Percentiles rank a stretch among this genome's conserved stretches.
Conservation (phyloP, 768 basidiomycete species). For the Naganishia vaughanmartiniae region DNA sequence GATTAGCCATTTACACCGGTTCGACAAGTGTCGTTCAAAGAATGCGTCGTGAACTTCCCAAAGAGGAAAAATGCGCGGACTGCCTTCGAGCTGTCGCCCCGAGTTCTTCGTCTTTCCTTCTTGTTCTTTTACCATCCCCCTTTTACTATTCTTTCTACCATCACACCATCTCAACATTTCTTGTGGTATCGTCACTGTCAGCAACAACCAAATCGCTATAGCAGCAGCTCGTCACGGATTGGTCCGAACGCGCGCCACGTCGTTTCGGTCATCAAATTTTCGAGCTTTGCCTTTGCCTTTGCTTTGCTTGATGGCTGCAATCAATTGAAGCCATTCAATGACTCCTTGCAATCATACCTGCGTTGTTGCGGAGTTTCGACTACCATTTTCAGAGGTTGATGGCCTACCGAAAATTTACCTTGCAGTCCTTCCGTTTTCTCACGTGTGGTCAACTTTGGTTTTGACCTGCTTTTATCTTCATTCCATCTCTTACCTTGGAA, state of each 20-base stretch:
- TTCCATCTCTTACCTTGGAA: neutral
- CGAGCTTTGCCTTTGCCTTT: neutral
- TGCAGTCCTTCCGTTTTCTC: neutral
- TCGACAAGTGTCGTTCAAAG: slow-evolving; percentile 16
- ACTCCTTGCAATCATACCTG: neutral
- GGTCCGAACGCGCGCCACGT: slow-evolving; percentile 8
- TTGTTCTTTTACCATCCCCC: neutral
- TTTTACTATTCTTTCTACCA: neutral
- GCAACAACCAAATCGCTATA: neutral
- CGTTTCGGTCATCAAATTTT: slow-evolving; percentile 19
- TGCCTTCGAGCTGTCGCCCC: slow-evolving; percentile 19
- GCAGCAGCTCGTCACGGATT: slow-evolving; percentile 12
- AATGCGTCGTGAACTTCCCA: slow-evolving; percentile 22
- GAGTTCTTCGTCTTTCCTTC: neutral
- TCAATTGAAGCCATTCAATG: neutral
- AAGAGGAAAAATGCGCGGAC: slow-evolving; percentile 27
- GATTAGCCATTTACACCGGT: neutral
- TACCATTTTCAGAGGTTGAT: neutral
- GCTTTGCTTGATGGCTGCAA: neutral
- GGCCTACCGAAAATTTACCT: neutral
- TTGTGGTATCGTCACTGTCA: no score
- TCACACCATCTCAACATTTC: neutral
- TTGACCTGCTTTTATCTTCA: neutral
- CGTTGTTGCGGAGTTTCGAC: neutral
- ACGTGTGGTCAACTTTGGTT: neutral